Conservation (phyloP, 2,329 filamentous ascomycete species). For the Xylariaceae sp. region DNA sequence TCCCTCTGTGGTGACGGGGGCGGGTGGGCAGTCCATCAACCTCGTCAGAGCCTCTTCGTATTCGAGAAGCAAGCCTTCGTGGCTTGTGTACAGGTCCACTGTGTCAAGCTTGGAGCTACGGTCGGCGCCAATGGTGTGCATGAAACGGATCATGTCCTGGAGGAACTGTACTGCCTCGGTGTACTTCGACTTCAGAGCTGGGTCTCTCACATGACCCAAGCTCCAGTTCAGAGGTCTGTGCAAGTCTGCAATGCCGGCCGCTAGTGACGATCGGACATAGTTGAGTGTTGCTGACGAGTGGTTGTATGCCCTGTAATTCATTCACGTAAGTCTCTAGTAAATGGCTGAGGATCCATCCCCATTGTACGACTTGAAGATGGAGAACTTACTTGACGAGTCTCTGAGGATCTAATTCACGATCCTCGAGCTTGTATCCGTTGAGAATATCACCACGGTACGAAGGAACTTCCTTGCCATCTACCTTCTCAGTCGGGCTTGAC, state of each 20-base stretch:
- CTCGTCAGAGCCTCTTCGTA: constrained; percentile 90
- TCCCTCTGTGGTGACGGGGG: not conserved
- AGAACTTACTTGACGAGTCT: constrained; percentile 64
- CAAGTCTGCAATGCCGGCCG: constrained; percentile 87
- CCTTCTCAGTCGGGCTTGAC: constrained; percentile 78
- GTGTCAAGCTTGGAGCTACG: constrained; percentile 80
- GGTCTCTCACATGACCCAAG: constrained; percentile 84
- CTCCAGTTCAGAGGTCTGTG: constrained; percentile 94
- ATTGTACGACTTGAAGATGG: not conserved
- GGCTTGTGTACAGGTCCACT: constrained; percentile 91
- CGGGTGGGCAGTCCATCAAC: constrained; percentile 58
- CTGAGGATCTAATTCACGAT: constrained; percentile 75
- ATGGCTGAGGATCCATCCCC: too few species aligned
- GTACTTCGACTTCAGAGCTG: constrained; percentile 81
- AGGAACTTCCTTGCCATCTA: constrained; percentile 76
- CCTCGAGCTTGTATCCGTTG: constrained; percentile 77
- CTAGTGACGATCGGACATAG: constrained; percentile 78
- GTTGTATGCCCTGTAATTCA: constrained; percentile 71
- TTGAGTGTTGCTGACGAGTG: constrained; percentile 93
- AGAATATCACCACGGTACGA: constrained; percentile 95
- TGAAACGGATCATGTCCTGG: constrained; percentile 87
- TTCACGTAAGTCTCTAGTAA: not conserved
- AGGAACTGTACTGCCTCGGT: constrained; percentile 78
- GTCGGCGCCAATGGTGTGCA: constrained; percentile 88
- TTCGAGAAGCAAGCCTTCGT: constrained; percentile 89